Evolutionary conservation across 306 rosid genomes (phyloP), one percentile per base, ranked within the genome.

Genomic region (Prosopis cineraria): DNA sequence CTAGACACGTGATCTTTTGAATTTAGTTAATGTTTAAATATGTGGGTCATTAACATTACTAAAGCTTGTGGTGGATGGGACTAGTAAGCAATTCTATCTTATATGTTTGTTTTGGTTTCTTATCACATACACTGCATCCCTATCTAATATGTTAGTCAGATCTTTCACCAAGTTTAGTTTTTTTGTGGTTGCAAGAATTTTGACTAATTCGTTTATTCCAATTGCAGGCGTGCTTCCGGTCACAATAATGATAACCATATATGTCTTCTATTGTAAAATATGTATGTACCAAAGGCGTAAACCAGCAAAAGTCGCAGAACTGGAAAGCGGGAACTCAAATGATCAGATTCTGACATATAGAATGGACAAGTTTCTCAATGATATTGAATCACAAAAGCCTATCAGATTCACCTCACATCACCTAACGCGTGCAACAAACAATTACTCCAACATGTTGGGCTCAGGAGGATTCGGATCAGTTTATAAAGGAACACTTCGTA

Each of bases 381-480:
- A 74, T 19, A 41, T 80, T 70, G 79, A 74, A 68, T 67, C 75
- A 43, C 79, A 80, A 70, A 73, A 67, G 52, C 79, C 84, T 3
- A 80, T 74, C 70, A 74, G 63, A 68, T 80, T 81, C 24, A 81
- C 78, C 10, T 47, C 84, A 50, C 52, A 48, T 66, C 73, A 75
- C 20, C 81, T 81, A 4, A 27, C 27, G 37, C 29, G 64, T 9
- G 84, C 81, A 34, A 81, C 81, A 5, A 66, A 75, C 10, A 62
- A 76, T 68, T 81, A 45, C 77, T 34, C 73, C 10, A 37, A 34
- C 58, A 20, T 48, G 73, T 30, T 75, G 29, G 88, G 88, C 4
- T 69, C 79, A 0, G 85, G 88, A 44, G 85, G 85, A 1, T 85
- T 85, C 14, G 85, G 85, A 53, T 12, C 31, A 12, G 81, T 85